A percentile compares a stretch with the other conserved stretches of the same genome.
Evolutionary conservation across 352 stramenopile genomes (phyloP).

Genomic region (Globisporangium paroecandrum): DNA sequence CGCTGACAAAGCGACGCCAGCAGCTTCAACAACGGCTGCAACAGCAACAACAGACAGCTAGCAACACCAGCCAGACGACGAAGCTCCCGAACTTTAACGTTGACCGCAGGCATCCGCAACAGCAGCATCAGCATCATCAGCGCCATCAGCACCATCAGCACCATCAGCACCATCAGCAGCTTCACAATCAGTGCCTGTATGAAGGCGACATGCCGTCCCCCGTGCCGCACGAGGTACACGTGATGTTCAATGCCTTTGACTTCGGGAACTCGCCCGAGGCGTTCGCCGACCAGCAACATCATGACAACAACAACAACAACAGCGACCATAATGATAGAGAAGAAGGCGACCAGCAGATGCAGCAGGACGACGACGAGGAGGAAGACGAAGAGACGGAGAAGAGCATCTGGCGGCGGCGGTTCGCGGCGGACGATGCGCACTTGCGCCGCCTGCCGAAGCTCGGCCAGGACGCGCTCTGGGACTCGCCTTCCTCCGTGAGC

Average conservation of each 20-base stretch:
- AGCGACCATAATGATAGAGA: neutral
- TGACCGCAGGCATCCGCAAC: neutral
- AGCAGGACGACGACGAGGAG: constrained; percentile 1
- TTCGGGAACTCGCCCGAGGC: constrained; percentile 37
- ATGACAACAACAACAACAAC: constrained; percentile 1
- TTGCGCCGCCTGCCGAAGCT: constrained; percentile 30
- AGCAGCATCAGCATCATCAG: constrained; percentile 10
- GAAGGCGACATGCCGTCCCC: constrained; percentile 21
- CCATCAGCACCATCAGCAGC: constrained; percentile 17
- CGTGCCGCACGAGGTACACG: constrained; percentile 11
- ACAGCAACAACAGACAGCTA: neutral
- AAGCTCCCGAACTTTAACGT: constrained; percentile 12
- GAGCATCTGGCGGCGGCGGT: constrained; percentile 40
- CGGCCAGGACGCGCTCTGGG: constrained; percentile 41
- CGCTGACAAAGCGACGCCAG: constrained; percentile 27
- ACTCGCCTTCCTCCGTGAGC: neutral
- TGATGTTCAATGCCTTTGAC: constrained; percentile 47
- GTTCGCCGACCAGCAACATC: constrained; percentile 21
- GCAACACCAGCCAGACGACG: neutral
- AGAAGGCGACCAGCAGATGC: constrained; percentile 4
- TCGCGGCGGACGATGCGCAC: constrained; percentile 11
- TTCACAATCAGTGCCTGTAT: constrained; percentile 16
- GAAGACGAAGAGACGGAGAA: constrained; percentile 12
- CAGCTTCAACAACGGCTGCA: constrained; percentile 19
- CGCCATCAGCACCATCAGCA: constrained; percentile 12